Conservation (phyloP, 768 basidiomycete species). For the Artomyces pyxidatus region DNA sequence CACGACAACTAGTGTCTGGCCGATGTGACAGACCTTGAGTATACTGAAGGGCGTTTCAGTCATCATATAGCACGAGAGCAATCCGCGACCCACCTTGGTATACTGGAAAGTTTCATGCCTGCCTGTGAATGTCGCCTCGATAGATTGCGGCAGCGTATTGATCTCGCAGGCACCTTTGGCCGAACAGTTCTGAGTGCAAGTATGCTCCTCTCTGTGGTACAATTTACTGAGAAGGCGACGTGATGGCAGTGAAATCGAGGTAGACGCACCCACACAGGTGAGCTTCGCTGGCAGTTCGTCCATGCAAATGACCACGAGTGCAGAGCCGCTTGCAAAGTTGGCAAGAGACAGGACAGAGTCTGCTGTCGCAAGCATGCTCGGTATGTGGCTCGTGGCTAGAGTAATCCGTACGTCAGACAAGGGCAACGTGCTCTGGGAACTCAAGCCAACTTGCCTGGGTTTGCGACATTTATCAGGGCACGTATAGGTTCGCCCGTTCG, state of each 20-base stretch:
- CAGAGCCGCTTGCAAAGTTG: constrained; percentile 51
- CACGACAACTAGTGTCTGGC: neutral
- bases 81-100: constrained; percentile 39
- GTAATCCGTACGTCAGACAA: neutral
- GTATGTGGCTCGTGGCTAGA: constrained; percentile 37
- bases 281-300: constrained; percentile 27
- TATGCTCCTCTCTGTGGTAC: constrained; percentile 39
- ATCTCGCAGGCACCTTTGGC: constrained; percentile 49
- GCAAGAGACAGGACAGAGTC: constrained; percentile 46
- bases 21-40: constrained; percentile 35
- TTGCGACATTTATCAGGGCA: constrained; percentile 8
- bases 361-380: constrained; percentile 41
- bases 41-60: constrained; percentile 30
- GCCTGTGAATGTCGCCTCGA: constrained; percentile 56
- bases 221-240: neutral
- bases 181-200: constrained; percentile 35
- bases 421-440: too few relatives aligned
- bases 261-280: constrained; percentile 51
- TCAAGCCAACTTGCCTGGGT: neutral
- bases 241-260: neutral
- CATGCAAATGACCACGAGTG: constrained; percentile 42
- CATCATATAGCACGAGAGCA: neutral
- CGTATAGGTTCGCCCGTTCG: constrained; percentile 3
- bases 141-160: constrained; percentile 47
- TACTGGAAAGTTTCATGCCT: constrained; percentile 54